phyloP scores from a whole-genome alignment of 1,284 basidiomycete species.

The Meira miltonrushii region DNA sequence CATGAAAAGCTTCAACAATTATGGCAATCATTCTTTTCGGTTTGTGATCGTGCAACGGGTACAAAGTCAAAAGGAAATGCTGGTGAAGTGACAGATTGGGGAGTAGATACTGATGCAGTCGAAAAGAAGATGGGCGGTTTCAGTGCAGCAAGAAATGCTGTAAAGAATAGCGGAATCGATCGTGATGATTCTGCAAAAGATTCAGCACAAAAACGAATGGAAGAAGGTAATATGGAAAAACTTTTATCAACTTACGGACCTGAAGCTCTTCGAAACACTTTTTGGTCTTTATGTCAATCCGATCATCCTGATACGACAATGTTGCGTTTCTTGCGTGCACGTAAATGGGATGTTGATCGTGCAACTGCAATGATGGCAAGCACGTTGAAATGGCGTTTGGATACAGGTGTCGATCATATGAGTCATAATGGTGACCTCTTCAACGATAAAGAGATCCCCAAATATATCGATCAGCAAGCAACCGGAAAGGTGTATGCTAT shows the following conservation, averaged over 20 bases:
- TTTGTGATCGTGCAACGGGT: constrained; percentile 13
- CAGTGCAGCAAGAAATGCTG: constrained; percentile 16
- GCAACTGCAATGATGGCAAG: constrained; percentile 53
- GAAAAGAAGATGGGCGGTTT: constrained; percentile 8
- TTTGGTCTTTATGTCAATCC: constrained; percentile 50
- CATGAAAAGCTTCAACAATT: constrained; percentile 45
- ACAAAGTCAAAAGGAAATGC: not conserved
- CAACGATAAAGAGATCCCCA: constrained; percentile 22
- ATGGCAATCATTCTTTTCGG: constrained; percentile 44
- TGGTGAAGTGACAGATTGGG: constrained; percentile 18
- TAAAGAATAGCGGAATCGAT: constrained; percentile 38
- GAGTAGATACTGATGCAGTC: constrained; percentile 13
- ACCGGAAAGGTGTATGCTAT: constrained; percentile 51
- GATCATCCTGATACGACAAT: constrained; percentile 45
- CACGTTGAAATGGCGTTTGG: constrained; percentile 46
- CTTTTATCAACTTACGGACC: constrained; percentile 53
- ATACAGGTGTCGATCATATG: constrained; percentile 22
- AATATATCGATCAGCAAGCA: constrained; percentile 51
- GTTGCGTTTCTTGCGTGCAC: constrained; percentile 53
- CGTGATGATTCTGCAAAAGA: constrained; percentile 51
- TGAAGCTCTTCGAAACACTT: constrained; percentile 46
- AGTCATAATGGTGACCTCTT: constrained; percentile 16
- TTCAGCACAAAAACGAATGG: constrained; percentile 33
- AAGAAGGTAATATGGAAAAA: constrained; percentile 45
- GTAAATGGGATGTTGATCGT: constrained; percentile 53